Conservation (phyloP, 257 asterid genomes). For the Solanum sejunctum region DNA sequence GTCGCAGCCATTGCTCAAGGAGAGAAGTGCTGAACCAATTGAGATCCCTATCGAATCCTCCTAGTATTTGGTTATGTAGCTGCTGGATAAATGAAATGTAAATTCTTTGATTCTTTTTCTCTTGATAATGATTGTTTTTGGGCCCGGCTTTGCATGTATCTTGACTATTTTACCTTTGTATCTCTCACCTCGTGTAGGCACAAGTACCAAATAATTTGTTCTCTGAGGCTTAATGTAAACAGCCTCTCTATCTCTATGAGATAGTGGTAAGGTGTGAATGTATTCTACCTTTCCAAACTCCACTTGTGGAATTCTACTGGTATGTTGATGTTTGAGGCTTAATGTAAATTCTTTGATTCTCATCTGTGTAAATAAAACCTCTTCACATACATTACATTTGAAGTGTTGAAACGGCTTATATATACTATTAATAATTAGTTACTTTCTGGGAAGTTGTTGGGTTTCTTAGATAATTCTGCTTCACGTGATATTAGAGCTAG, state of each 20-base stretch:
- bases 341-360: background rate
- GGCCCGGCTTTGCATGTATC: background rate
- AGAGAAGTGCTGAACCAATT: slow-evolving; percentile 18
- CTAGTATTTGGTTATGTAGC: background rate
- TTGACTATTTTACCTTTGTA: background rate
- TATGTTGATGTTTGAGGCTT: background rate
- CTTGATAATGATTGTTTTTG: background rate
- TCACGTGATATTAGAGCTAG: too few relatives aligned
- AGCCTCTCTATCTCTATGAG: too few relatives aligned
- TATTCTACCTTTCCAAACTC: too few relatives aligned
- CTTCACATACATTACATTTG: background rate
- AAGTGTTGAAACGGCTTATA: too few relatives aligned
- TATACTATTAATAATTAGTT: too few relatives aligned
- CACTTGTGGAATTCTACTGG: too few relatives aligned
- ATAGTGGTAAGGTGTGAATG: too few relatives aligned
- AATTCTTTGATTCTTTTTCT: background rate
- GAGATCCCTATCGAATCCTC: slow-evolving; percentile 3
- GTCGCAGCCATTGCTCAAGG: slow-evolving; percentile 56
- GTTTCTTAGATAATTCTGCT: too few relatives aligned
- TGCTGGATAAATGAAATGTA: background rate
- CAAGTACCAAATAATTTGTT: background rate
- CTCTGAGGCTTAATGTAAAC: background rate
- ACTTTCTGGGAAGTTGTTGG: too few relatives aligned
- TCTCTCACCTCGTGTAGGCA: background rate
- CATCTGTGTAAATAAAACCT: background rate